phyloP scores from a whole-genome alignment of 2,329 filamentous ascomycete species.

The Bipolaris cookei region DNA sequence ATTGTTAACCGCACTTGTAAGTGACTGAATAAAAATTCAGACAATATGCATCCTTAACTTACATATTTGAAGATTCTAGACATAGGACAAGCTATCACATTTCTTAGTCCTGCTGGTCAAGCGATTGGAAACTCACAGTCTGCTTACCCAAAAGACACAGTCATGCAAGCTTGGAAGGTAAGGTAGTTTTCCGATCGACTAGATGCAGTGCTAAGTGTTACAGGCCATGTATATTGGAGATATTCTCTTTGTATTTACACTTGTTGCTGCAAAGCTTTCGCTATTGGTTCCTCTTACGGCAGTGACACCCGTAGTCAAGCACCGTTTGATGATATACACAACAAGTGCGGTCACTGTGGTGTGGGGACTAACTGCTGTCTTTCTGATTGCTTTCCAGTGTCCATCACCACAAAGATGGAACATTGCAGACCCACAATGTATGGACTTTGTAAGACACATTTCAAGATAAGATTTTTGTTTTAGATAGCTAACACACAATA shows the following conservation, averaged over 20 bases:
- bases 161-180: slow-evolving; percentile 3
- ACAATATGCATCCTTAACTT: not conserved
- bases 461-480: not conserved
- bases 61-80: not conserved
- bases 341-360: slow-evolving; percentile 1
- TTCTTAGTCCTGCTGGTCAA: slow-evolving; percentile 14
- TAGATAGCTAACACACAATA: not conserved
- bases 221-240: slow-evolving; percentile 5
- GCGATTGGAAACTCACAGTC: slow-evolving; percentile 5
- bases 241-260: not conserved
- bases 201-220: not conserved
- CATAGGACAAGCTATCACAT: not conserved
- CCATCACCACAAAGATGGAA: not conserved
- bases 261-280: slow-evolving; percentile 4
- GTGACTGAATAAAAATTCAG: not conserved
- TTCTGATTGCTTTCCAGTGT: slow-evolving; percentile 15
- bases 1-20: not conserved
- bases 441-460: not conserved
- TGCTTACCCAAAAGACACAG: not conserved
- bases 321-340: not conserved
- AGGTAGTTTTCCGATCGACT: not conserved
- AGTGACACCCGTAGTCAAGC: not conserved
- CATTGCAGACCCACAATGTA: slow-evolving; percentile 4
- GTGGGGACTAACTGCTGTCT: slow-evolving; percentile 1
- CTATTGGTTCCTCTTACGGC: not conserved